Conservation (phyloP, 139 green algal genomes). For the Micractinium conductrix region DNA sequence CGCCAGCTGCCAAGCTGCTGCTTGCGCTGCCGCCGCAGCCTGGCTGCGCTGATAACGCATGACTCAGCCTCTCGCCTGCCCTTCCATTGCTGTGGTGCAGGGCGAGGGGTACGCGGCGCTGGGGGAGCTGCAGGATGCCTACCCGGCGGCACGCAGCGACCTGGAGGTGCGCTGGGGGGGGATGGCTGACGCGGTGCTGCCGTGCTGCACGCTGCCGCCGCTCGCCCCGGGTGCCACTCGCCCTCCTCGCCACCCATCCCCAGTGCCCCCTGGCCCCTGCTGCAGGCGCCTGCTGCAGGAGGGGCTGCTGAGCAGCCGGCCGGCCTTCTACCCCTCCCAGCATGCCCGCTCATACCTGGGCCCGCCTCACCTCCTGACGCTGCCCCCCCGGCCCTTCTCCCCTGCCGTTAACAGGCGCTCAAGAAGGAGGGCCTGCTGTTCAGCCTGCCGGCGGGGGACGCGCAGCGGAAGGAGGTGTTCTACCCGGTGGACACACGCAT, state of each 20-base stretch:
- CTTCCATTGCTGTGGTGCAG: not conserved
- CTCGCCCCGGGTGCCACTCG: no score
- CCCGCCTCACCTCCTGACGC: no score
- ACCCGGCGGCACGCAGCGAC: slow-evolving; percentile 1
- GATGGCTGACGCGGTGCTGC: not conserved
- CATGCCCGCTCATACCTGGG: no score
- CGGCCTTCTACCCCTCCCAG: no score
- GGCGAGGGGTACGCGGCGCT: slow-evolving; percentile 19
- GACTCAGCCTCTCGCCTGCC: not conserved
- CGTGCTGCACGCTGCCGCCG: not conserved
- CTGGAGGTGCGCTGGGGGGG: not conserved
- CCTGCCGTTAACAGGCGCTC: not conserved
- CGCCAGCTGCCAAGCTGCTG: no score
- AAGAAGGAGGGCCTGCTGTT: slow-evolving; percentile 33
- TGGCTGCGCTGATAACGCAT: no score
- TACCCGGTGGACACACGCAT: slow-evolving; percentile 39
- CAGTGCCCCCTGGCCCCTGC: no score
- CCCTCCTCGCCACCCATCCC: no score
- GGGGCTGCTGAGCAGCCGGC: no score
- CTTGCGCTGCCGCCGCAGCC: no score
- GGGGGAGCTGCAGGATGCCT: slow-evolving; percentile 28
- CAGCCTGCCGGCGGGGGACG: slow-evolving; percentile 26
- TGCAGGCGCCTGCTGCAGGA: no score
- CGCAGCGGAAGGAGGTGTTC: slow-evolving; percentile 38
- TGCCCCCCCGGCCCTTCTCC: no score